Base-by-base conservation (phyloP, 1,284 basidiomycete species). In the Leccinum fallax region DNA sequence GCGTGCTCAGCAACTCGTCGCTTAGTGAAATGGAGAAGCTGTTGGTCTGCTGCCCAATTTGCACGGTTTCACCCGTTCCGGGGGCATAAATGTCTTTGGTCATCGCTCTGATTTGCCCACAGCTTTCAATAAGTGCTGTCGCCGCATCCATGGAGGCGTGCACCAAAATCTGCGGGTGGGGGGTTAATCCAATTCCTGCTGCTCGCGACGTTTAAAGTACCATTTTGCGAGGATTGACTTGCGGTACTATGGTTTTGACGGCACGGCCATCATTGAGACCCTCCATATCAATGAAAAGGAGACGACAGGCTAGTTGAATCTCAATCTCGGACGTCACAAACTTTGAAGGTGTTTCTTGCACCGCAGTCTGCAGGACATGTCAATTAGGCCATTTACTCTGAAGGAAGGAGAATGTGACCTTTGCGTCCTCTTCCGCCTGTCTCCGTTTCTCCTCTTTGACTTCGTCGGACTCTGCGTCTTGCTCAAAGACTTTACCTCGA, bases 211-310 rank as follows among this genome's bases (percentile, higher is more conserved):
- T 32, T 52, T 57, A 53, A 61, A 81, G 61, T 61, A 94, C 95
- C 84, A 97, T 88, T 80, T 95, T 96, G 19, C 97, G 86, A 28
- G 97, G 97, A 72, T 97, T 95, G 60, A 99, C 87, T 79, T 98
- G 95, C 2, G 97, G 94, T 11, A 99, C 89, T 64, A 99, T 96
- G 0, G 93, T 97, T 77, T 98, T 98, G 65, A 98, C 89, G 6
- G 97, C 95, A 63, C 96, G 89, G 1, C 97, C 96, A 71, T 99
- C 97, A 72, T 95, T 96, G 61, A 97, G 78, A 30, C 97, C 97
- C 67, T 97, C 94, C 85, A 99, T 89, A 72, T 99, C 97, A 58
- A 99, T 87, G 68, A 92, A 98, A 28, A 95, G 84, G 16, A 98
- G 77, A 6, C 89, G 86, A 69, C 97, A 98, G 24, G 88, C 85